phyloP scores from a whole-genome alignment of 371 early-diverging fungal genomes.

The Sporodiniella umbellata region DNA sequence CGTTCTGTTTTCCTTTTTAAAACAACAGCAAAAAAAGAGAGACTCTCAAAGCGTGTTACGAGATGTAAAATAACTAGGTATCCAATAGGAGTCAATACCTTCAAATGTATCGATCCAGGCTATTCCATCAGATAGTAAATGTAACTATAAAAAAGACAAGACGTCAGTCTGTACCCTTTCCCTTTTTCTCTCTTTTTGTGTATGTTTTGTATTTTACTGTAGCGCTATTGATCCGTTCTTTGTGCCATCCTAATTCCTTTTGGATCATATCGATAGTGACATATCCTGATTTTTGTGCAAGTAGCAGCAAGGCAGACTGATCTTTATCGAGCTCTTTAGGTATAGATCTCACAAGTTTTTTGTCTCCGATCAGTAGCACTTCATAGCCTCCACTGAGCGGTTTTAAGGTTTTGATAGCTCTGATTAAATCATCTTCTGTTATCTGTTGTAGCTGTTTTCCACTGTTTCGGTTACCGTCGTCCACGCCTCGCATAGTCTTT shows the following conservation, averaged over 20 bases:
- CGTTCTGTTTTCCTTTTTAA: not conserved
- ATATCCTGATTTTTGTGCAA: conserved; percentile 75
- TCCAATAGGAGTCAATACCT: conserved; percentile 68
- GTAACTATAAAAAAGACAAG: too few species aligned
- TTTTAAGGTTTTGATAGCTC: conserved; percentile 79
- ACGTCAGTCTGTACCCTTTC: too few species aligned
- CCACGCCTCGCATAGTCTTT: conserved; percentile 56
- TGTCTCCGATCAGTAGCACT: conserved; percentile 71
- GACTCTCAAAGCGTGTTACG: not conserved
- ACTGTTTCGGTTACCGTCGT: too few species aligned
- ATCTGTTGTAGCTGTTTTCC: too few species aligned
- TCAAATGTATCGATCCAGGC: conserved; percentile 81
- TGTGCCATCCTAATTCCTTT: conserved; percentile 57
- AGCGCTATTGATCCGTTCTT: conserved; percentile 51
- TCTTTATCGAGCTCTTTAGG: conserved; percentile 89
- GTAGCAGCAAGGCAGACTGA: conserved; percentile 59
- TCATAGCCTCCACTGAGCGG: conserved; percentile 87
- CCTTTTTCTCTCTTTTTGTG: too few species aligned
- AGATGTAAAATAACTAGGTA: conserved; percentile 70
- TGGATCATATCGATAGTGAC: conserved; percentile 54
- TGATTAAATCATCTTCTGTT: conserved; percentile 73
- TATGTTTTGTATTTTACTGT: conserved; percentile 14
- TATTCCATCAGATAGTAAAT: conserved; percentile 74
- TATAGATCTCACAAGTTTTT: conserved; percentile 83
- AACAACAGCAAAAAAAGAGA: too few species aligned